Base-by-base conservation (phyloP, 306 rosid genomes). In the Pyrus communis region DNA sequence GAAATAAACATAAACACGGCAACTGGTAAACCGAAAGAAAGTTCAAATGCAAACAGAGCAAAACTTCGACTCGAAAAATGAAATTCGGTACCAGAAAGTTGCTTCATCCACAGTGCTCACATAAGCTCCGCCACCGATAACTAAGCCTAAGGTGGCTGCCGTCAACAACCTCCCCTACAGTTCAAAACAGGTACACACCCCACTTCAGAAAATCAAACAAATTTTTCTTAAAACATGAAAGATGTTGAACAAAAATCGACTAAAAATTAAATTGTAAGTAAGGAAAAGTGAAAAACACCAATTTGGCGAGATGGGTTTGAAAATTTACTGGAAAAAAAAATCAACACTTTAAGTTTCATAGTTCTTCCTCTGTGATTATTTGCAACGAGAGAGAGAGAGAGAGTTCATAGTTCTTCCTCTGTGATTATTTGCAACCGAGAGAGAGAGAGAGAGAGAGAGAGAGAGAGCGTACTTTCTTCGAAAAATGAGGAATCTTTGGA, bases 61-160 rank as follows among this genome's bases (percentile, higher is more conserved):
- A 66, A 74, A 69, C n/a, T 68, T 82, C 28, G 81, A 77, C 31
- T 75, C 74, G 70, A 70, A 81, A 76, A 80, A 60, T 69, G 67
- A 83, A 87, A 83, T 77, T 82, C 77, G 76, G 88, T 95, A 95
- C 98, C 97, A 92, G 88, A 95, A 95, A 83, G 98, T 95, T 85
- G 98, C 96, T 85, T 95, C 98, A 87, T 95, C 98, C 85, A 90
- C 97, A 23, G 98, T 95, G 85, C 97, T 89, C 87, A 85, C 96
- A 83, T 95, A 95, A 89, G 98, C 97, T 85, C 97, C 98, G 67
- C 96, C 93, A 38, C 97, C 92, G 81, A 95, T 92, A 82, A 83
- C 77, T 72, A 90, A 84, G 75, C 98, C 97, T 69, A 95, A 75
- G 74, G 97, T 82, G 67, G 93, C 92, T 74, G 96, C 98, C 8